phyloP scores from a whole-genome alignment of 306 rosid species.

The Urtica urens region DNA sequence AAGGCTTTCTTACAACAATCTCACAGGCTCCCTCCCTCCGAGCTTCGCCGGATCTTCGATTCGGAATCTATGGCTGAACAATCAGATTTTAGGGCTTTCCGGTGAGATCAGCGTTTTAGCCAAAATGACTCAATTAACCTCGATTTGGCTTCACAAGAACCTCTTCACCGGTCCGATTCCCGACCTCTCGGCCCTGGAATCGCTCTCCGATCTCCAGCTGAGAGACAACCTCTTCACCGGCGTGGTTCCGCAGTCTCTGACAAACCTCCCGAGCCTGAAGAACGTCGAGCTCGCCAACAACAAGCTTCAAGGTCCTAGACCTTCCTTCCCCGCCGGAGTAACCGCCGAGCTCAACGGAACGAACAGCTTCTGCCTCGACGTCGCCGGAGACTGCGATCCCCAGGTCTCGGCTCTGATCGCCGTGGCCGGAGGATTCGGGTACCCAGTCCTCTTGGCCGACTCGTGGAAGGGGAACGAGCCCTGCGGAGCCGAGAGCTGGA shows the following conservation, averaged over 20 bases:
- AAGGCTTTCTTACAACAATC: slow-evolving; percentile 68
- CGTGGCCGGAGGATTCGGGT: slow-evolving; percentile 38
- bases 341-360: slow-evolving; percentile 19
- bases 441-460: slow-evolving; percentile 27
- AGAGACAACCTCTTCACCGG: slow-evolving; percentile 61
- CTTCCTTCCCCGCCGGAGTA: slow-evolving; percentile 31
- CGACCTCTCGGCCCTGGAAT: slow-evolving; percentile 34
- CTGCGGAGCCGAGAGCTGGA: slow-evolving; percentile 30
- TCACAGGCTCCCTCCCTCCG: slow-evolving; percentile 50
- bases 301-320: slow-evolving; percentile 50
- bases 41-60: slow-evolving; percentile 41
- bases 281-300: slow-evolving; percentile 53
- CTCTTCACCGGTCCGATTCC: slow-evolving; percentile 58
- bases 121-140: slow-evolving; percentile 42
- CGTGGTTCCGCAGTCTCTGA: slow-evolving; percentile 41
- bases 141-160: slow-evolving; percentile 72
- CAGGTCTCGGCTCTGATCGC: slow-evolving; percentile 37
- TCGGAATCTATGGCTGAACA: slow-evolving; percentile 57
- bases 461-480: slow-evolving; percentile 42
- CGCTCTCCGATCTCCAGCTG: slow-evolving; percentile 55
- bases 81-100: slow-evolving; percentile 47
- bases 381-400: slow-evolving; percentile 39
- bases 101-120: slow-evolving; percentile 42
- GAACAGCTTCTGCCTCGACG: slow-evolving; percentile 36
- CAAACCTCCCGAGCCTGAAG: slow-evolving; percentile 20